phyloP scores from a whole-genome alignment of 164 flowering plant species.

The Macadamia integrifolia region DNA sequence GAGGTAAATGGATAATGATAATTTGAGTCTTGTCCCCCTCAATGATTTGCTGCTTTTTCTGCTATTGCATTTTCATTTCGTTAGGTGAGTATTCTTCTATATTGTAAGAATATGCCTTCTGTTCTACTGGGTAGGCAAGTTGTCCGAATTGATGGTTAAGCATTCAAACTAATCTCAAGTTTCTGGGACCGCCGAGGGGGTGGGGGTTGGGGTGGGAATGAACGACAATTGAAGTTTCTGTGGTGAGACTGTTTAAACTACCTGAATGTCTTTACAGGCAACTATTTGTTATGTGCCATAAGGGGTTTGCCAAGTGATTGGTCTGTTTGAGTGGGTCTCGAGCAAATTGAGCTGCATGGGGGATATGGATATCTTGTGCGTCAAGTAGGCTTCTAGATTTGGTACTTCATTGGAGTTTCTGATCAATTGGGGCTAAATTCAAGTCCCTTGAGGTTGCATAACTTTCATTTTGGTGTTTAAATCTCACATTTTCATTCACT shows the following conservation, averaged over 20 bases:
- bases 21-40: not conserved
- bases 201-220: too few relatives aligned
- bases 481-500: not conserved
- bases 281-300: not conserved
- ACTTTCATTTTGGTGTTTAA: not conserved
- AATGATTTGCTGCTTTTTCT: not conserved
- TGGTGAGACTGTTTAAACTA: not conserved
- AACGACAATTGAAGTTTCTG: not conserved
- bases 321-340: not conserved
- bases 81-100: not conserved
- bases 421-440: too few relatives aligned
- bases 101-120: not conserved
- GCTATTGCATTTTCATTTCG: not conserved
- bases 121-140: not conserved
- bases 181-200: not conserved
- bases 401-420: too few relatives aligned
- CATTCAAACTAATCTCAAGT: not conserved
- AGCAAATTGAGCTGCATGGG: too few relatives aligned
- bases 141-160: not conserved
- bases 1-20: slow-evolving; percentile 47
- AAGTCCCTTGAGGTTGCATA: not conserved
- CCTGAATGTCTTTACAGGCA: not conserved
- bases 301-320: not conserved
- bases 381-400: too few relatives aligned
- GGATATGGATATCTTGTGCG: too few relatives aligned